phyloP scores from a whole-genome alignment of 1,139 yeast genomes.

The Zygosaccharomyces sapae region DNA sequence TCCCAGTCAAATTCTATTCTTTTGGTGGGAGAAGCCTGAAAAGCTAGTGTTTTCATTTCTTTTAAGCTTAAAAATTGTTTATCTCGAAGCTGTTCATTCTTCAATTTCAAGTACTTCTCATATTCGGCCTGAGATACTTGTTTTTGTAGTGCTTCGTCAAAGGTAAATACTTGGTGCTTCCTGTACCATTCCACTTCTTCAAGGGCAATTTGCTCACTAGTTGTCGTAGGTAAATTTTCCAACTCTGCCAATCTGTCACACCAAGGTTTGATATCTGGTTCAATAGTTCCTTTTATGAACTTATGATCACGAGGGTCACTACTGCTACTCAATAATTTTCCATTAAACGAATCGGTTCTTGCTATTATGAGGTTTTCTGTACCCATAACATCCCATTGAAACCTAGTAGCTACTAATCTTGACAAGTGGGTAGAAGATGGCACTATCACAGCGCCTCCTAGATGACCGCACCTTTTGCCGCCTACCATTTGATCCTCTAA shows the following conservation, averaged over 20 bases:
- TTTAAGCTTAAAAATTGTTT: slow-evolving; percentile 24
- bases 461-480: slow-evolving; percentile 62
- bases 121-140: slow-evolving; percentile 23
- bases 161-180: slow-evolving; percentile 43
- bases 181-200: slow-evolving; percentile 47
- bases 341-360: slow-evolving; percentile 57
- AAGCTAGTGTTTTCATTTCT: slow-evolving; percentile 34
- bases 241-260: slow-evolving; percentile 46
- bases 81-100: slow-evolving; percentile 8
- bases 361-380: slow-evolving; percentile 57
- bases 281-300: slow-evolving; percentile 47
- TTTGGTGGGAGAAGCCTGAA: slow-evolving; percentile 33
- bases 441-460: slow-evolving; percentile 59
- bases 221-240: slow-evolving; percentile 38
- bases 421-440: slow-evolving; percentile 58
- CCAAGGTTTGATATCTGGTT: slow-evolving; percentile 43
- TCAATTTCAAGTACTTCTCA: slow-evolving; percentile 12
- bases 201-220: slow-evolving; percentile 36
- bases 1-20: slow-evolving; percentile 56
- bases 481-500: slow-evolving; percentile 63
- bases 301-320: slow-evolving; percentile 57
- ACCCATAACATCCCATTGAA: slow-evolving; percentile 65
- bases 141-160: slow-evolving; percentile 45
- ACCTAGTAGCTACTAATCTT: slow-evolving; percentile 54
- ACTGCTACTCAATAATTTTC: slow-evolving; percentile 51